Evolutionary conservation across 208 protist species (phyloP), one percentile per base, ranked within the genome.

Genomic region (Trichomonas gallinae): DNA sequence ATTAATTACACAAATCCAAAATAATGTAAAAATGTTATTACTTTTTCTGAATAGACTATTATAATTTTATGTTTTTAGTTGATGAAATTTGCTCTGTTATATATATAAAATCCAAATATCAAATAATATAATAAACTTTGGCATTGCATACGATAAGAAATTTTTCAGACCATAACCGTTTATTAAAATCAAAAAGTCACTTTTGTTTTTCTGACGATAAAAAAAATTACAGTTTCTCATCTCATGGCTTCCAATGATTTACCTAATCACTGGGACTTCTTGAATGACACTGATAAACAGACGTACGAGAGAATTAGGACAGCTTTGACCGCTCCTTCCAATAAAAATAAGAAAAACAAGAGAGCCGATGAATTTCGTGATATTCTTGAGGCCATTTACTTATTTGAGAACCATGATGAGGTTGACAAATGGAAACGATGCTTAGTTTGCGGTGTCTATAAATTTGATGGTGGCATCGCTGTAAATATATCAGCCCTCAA

Each of bases 321-420:
- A 21, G 87, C n/a, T 6, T 38, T 93, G 13, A 38, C 44, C 15
- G 87, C 87, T 48, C 87, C 87, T 48, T 48, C 87, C 0, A 93
- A 93, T 93, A 48, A 44, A 51, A 93, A 93, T 38, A 93, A 93
- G n/a, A 48, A 44, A 51, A 93, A 93, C 46, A 93, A 51, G 31
- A 48, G 44, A 51, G 34, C 45, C n/a, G 87, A 93, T 21, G 87
- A 93, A 48, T 93, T 93, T 58, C 6, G n/a, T 38, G 87, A 93
- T 3, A 93, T 93, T 51, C 8, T 93, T 34, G 87, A 93, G n/a
- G 87, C 87, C 13, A 51, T 93, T 1, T 17, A 34, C 9, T 38
- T 93, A 42, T 93, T 93, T 51, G 34, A 42, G 10, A 40, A 93
- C 6, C 17, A 48, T 8, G 87, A 93, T 58, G 87, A 93, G 51